Evolutionary conservation across 768 basidiomycete species (phyloP), one percentile per base, ranked within the genome.

Genomic region (Amanita fuliginea): DNA sequence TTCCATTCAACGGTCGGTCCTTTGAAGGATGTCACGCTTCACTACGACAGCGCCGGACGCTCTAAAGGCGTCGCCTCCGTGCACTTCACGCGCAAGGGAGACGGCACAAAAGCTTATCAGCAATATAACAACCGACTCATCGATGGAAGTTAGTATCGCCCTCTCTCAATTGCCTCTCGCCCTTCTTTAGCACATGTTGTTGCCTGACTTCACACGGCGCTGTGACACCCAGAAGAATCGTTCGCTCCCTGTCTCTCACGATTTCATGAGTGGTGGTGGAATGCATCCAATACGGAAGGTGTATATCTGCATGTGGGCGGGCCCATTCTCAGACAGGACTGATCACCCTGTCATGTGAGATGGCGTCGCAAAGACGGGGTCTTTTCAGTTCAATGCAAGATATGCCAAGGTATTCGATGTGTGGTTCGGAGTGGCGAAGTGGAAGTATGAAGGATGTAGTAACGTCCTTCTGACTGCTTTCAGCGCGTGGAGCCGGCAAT

Each of bases 81-180:
- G 51, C 73, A 80, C 57, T 98, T 98, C 76, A 72, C 74, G 58
- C 79, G 77, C 60, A 85, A 83, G 60, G 94, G 92, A 51, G 91
- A 94, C 60, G 96, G 85, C 51, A 81, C 81, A 63, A 90, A 85
- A 75, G 96, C 96, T 2, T 93, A 83, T 67, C 77, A 86, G 59
- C 80, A 89, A 56, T 99, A 98, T 75, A 91, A 99, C 78, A 90
- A 89, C 72, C 86, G 96, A 65, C 86, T 98, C 72, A 94, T 99
- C 81, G 96, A 99, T 85, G 92, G 93, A 75, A 96, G 96, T 99
- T 87, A 92, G 96, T 98, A 87, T 77, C 80, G 72, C 71, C n/a
- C 75, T 73, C 69, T 68, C 66, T 47, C 46, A 47, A 64, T 57
- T 63, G 64, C 61, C 64, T 64, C 66, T 66, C 65, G 63, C 64